Evolutionary conservation across 306 rosid genomes (phyloP).

Genomic region (Casuarina cunninghamiana): DNA sequence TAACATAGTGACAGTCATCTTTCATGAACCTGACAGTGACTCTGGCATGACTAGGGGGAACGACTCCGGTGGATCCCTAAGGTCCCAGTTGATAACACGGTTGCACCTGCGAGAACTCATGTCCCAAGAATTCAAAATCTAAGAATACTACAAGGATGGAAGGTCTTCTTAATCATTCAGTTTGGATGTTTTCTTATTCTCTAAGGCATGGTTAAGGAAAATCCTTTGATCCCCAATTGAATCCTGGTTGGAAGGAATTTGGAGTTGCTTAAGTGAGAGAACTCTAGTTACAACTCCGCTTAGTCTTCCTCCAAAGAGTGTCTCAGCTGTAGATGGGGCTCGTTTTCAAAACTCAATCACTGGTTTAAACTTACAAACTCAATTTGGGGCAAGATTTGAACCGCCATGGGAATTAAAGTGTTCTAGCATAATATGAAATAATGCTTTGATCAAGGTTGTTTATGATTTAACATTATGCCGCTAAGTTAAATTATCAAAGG

Average conservation of each 20-base stretch:
- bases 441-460: background rate
- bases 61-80: background rate
- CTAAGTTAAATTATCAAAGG: conserved; percentile 3
- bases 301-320: background rate
- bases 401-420: background rate
- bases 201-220: background rate
- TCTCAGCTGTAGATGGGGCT: background rate
- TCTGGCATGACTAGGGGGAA: background rate
- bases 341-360: background rate
- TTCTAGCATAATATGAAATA: background rate
- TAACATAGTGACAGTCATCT: background rate
- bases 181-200: background rate
- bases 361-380: background rate
- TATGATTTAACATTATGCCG: background rate
- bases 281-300: background rate
- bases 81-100: background rate
- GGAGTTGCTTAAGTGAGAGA: background rate
- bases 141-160: background rate
- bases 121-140: background rate
- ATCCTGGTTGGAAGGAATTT: background rate
- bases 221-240: background rate
- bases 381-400: background rate
- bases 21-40: background rate
- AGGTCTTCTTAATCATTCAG: background rate
- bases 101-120: background rate